Evolutionary conservation across 2,329 filamentous ascomycete genomes (phyloP), one percentile per base, ranked within the genome.

Genomic region (Tolypocladium tropicale): DNA sequence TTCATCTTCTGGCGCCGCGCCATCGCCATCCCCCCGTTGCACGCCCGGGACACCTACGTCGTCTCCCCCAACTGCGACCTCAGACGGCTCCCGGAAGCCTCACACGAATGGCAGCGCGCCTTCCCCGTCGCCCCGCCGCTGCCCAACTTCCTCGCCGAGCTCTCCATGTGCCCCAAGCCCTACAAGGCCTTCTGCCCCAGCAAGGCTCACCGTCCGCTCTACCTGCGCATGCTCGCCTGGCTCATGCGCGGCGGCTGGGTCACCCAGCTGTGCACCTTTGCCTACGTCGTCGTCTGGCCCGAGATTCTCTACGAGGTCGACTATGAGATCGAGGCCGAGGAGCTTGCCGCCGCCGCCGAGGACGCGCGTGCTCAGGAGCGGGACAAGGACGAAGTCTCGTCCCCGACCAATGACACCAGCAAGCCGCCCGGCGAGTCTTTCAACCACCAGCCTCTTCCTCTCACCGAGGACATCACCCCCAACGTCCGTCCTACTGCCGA

Each of bases 1-100:
- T 86, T 99, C 60, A 91, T 97, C 59, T 95, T 95, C 73, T 97
- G 93, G 92, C 86, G 94, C 28, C 87, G 92, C 56, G 94, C 93
- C 51, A 89, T 95, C 58, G 88, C 93, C 18, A 93, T 97, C 43
- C 89, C 90, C 5, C 94, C 94, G 0, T 81, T 99, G 6, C 91
- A 96, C 66, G 88, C 89, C 48, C 82, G 92, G 52, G 92, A 97
- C 68, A 88, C 86, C 12, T 99, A 97, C 70, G 88, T 97, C 36
- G 83, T 96, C 32, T 95, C 90, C 2, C 92, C 93, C 0, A 95
- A 95, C 68, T 91, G 90, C 59, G 87, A 96, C 64, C 81, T 91
- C 64, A 76, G 80, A 53, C 83, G 84, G 51, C 79, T 97, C 0
- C 78, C 85, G 25, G 74, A 80, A 32, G 90, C 90, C 14, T 82